Evolutionary conservation across 1,139 yeast species (phyloP).

Genomic region (Candida sanyaensis): DNA sequence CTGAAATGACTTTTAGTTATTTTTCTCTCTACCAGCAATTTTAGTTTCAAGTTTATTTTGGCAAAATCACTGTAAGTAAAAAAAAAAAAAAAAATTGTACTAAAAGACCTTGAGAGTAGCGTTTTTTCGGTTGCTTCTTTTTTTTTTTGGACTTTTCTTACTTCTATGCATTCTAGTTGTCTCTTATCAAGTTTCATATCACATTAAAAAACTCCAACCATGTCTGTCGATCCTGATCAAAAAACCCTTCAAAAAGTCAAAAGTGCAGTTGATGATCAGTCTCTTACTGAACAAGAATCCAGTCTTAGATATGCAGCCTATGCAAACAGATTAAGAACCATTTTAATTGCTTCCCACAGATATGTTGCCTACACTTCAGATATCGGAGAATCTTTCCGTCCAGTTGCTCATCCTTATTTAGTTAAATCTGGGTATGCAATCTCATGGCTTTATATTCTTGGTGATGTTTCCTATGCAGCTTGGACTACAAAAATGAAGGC

Average conservation of each 20-base stretch:
- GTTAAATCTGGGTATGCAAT: constrained; percentile 71
- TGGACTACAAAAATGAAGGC: constrained; percentile 74
- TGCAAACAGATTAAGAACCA: constrained; percentile 71
- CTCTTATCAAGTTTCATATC: neutral
- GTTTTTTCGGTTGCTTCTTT: too few relatives aligned
- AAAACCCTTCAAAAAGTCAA: constrained; percentile 16
- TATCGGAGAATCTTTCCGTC: constrained; percentile 87
- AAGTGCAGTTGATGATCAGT: constrained; percentile 11
- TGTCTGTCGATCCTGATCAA: constrained; percentile 1
- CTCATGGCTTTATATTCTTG: constrained; percentile 75
- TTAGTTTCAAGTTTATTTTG: too few relatives aligned
- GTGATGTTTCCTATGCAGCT: constrained; percentile 76
- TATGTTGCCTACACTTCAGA: constrained; percentile 88
- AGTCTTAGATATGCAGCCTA: constrained; percentile 78
- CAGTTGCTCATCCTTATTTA: constrained; percentile 70
- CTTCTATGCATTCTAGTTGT: neutral
- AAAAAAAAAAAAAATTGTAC: too few relatives aligned
- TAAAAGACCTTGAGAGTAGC: too few relatives aligned
- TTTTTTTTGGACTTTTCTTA: too few relatives aligned
- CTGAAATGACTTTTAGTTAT: neutral
- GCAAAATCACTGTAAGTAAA: too few relatives aligned
- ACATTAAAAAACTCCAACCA: neutral
- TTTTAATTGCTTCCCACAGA: constrained; percentile 73
- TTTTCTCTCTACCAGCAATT: neutral
- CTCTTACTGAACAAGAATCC: constrained; percentile 38